Conservation (phyloP, 2,329 filamentous ascomycete species). For the Clonostachys rosea region DNA sequence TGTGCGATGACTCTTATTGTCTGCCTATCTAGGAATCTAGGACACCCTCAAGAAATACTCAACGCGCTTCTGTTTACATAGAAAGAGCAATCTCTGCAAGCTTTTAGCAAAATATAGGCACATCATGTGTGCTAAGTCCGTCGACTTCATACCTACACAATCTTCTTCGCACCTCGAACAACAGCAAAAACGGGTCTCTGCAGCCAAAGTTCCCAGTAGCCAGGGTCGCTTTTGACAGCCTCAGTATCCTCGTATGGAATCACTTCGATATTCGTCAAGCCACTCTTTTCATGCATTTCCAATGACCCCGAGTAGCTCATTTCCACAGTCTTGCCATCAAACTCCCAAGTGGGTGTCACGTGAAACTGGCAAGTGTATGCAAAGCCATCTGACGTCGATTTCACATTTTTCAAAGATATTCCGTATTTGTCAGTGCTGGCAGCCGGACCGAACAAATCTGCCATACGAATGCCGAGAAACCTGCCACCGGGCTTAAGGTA, state of each 20-base stretch:
- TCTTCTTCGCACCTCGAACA: too few species aligned
- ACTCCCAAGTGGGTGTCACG: background rate
- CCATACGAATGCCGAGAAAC: slow-evolving; percentile 15
- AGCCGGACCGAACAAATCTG: background rate
- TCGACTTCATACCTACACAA: too few species aligned
- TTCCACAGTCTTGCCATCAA: background rate
- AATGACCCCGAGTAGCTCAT: background rate
- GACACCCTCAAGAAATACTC: too few species aligned
- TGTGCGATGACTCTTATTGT: too few species aligned
- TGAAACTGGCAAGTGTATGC: background rate
- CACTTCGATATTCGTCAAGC: background rate
- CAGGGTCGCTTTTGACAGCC: background rate
- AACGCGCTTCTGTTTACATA: too few species aligned
- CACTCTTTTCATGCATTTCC: background rate
- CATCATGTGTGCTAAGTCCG: too few species aligned
- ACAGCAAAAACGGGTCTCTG: background rate
- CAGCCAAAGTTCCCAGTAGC: background rate
- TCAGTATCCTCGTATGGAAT: background rate
- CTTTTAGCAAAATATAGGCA: too few species aligned
- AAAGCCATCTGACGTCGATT: background rate
- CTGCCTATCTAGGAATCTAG: too few species aligned
- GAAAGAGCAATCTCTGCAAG: too few species aligned
- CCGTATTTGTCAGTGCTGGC: background rate
- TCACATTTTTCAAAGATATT: background rate
- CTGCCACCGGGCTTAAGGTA: slow-evolving; percentile 17